Conservation (phyloP, 306 rosid genomes). For the Senna tora region DNA sequence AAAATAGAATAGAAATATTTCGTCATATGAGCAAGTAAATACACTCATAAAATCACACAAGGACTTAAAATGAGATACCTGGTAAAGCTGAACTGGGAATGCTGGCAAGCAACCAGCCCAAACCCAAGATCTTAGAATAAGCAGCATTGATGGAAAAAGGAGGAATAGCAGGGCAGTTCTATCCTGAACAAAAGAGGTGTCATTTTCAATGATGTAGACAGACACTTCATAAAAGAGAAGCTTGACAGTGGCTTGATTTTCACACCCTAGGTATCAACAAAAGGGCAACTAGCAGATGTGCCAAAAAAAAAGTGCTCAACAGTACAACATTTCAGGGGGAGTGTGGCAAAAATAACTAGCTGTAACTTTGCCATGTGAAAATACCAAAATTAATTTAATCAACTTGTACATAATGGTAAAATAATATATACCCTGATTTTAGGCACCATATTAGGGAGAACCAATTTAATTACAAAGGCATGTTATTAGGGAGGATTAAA, state of each 20-base stretch:
- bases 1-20: slow-evolving; percentile 32
- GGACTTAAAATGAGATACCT: slow-evolving; percentile 52
- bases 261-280: too few relatives aligned
- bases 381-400: too few relatives aligned
- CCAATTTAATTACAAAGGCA: too few relatives aligned
- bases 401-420: too few relatives aligned
- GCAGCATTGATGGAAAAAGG: slow-evolving; percentile 77
- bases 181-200: slow-evolving; percentile 71
- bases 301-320: too few relatives aligned
- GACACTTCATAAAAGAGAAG: not conserved
- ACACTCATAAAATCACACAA: slow-evolving; percentile 7
- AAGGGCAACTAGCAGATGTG: too few relatives aligned
- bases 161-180: slow-evolving; percentile 92
- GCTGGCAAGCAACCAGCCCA: slow-evolving; percentile 99
- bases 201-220: not conserved
- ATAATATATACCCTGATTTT: too few relatives aligned
- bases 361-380: too few relatives aligned
- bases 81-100: slow-evolving; percentile 92
- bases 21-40: slow-evolving; percentile 23
- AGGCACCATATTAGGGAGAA: too few relatives aligned
- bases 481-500: too few relatives aligned
- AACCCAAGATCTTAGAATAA: slow-evolving; percentile 78
- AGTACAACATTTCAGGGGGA: too few relatives aligned
- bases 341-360: too few relatives aligned
- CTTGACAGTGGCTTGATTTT: not conserved